Conservation (phyloP, 2,329 filamentous ascomycete genomes). For the Aspergillus hiratsukae region DNA sequence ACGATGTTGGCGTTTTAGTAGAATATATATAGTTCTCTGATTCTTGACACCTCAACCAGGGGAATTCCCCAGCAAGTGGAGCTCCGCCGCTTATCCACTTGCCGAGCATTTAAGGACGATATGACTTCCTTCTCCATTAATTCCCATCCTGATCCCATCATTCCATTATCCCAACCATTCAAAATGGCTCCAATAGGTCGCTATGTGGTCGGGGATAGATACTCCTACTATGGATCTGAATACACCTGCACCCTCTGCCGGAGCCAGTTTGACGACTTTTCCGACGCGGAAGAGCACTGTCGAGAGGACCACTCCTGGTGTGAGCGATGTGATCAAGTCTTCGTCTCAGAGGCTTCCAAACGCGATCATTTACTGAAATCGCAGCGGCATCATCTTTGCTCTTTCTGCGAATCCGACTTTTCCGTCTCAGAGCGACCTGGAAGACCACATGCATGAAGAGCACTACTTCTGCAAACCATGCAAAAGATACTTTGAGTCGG, state of each 20-base stretch:
- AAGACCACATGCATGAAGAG: not conserved
- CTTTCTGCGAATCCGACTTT: constrained; percentile 5
- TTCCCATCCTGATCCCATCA: not conserved
- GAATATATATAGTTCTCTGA: not conserved
- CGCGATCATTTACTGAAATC: constrained; percentile 3
- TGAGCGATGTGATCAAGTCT: constrained; percentile 5
- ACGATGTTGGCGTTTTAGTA: not conserved
- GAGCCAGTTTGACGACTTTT: not conserved
- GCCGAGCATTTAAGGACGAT: not conserved
- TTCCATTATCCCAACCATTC: not conserved
- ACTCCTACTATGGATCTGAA: not conserved
- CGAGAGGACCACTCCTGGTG: constrained; percentile 7
- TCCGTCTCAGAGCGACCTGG: not conserved
- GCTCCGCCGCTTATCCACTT: not conserved
- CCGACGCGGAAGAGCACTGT: not conserved
- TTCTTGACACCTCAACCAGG: not conserved
- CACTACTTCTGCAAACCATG: not conserved
- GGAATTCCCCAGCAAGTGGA: not conserved
- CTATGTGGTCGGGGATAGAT: not conserved
- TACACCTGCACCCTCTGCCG: constrained; percentile 15
- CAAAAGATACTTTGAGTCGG: not conserved
- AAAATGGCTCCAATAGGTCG: not conserved
- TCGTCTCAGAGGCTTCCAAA: not conserved
- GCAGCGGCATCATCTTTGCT: constrained; percentile 6
- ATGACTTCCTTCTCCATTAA: not conserved